phyloP scores from a whole-genome alignment of 192 early-diverging fungal species.

The Coemansia sp. region DNA sequence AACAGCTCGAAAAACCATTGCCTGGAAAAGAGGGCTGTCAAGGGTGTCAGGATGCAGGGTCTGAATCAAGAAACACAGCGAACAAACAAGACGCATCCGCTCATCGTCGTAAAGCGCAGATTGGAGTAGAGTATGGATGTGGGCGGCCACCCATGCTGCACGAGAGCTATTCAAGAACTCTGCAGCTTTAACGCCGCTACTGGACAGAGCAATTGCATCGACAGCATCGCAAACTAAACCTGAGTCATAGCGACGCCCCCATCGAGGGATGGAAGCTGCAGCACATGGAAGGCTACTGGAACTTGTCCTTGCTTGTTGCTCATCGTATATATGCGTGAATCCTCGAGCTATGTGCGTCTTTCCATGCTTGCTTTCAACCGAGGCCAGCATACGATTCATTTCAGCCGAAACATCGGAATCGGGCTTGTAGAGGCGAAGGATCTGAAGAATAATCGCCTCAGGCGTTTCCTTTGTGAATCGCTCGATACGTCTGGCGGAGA shows the following conservation, averaged over 20 bases:
- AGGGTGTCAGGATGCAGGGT: constrained; percentile 13
- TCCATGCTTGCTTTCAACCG: not conserved
- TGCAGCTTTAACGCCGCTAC: not conserved
- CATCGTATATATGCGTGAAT: not conserved
- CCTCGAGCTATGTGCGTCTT: not conserved
- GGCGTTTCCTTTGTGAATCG: constrained; percentile 14
- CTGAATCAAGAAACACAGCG: constrained; percentile 22
- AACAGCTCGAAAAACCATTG: constrained; percentile 17
- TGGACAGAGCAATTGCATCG: not conserved
- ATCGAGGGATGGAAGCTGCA: constrained; percentile 14
- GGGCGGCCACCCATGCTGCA: constrained; percentile 31
- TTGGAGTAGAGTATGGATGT: constrained; percentile 22
- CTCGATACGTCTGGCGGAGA: constrained; percentile 7
- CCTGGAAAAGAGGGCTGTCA: constrained; percentile 28
- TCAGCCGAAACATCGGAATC: constrained; percentile 1
- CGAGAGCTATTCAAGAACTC: constrained; percentile 21
- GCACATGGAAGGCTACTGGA: not conserved
- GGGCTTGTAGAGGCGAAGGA: constrained; percentile 26
- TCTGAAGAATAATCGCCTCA: constrained; percentile 14
- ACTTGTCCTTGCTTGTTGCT: not conserved
- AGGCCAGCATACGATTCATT: constrained; percentile 4
- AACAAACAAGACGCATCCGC: constrained; percentile 20
- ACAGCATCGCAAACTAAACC: constrained; percentile 11
- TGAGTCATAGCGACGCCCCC: constrained; percentile 34
- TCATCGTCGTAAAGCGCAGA: constrained; percentile 17